Evolutionary conservation across 129 eudicot genomes (phyloP).

Genomic region (Flaveria ramosissima): DNA sequence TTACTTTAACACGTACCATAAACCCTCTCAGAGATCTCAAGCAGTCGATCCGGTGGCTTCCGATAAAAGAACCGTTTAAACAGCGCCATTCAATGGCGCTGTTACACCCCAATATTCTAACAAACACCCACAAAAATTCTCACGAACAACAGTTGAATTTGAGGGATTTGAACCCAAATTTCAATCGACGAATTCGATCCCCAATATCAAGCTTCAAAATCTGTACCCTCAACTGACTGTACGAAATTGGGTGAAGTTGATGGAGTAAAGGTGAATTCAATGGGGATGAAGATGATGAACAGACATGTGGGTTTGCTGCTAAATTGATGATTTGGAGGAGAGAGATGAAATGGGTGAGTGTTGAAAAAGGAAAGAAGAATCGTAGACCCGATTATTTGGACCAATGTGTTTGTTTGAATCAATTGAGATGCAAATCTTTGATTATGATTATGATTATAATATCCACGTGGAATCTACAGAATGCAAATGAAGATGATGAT

Average conservation of each 20-base stretch:
- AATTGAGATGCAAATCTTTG: slow-evolving; percentile 29
- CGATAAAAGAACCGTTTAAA: slow-evolving; percentile 87
- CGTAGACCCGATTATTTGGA: slow-evolving; percentile 32
- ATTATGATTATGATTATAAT: neutral
- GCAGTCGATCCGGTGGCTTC: slow-evolving; percentile 99
- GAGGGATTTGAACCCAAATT: too few relatives aligned
- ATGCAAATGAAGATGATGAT: neutral
- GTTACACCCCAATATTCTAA: slow-evolving; percentile 47
- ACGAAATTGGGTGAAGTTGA: too few relatives aligned
- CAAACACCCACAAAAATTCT: neutral
- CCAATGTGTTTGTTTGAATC: slow-evolving; percentile 24
- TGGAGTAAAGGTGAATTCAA: neutral
- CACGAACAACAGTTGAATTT: too few relatives aligned
- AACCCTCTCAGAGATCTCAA: slow-evolving; percentile 96
- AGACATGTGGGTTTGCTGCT: slow-evolving; percentile 25
- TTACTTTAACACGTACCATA: slow-evolving; percentile 54
- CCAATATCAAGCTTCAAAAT: neutral
- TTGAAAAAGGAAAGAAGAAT: slow-evolving; percentile 37
- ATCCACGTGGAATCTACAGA: slow-evolving; percentile 32
- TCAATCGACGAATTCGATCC: slow-evolving; percentile 27
- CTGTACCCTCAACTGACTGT: neutral
- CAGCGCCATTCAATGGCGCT: slow-evolving; percentile 99
- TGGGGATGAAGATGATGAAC: slow-evolving; percentile 27
- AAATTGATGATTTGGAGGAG: slow-evolving; percentile 18
- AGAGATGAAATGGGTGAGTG: slow-evolving; percentile 34